Evolutionary conservation across 495 filamentous ascomycete genomes (phyloP), one percentile per base, ranked within the genome.

Genomic region (Aspergillus steynii): DNA sequence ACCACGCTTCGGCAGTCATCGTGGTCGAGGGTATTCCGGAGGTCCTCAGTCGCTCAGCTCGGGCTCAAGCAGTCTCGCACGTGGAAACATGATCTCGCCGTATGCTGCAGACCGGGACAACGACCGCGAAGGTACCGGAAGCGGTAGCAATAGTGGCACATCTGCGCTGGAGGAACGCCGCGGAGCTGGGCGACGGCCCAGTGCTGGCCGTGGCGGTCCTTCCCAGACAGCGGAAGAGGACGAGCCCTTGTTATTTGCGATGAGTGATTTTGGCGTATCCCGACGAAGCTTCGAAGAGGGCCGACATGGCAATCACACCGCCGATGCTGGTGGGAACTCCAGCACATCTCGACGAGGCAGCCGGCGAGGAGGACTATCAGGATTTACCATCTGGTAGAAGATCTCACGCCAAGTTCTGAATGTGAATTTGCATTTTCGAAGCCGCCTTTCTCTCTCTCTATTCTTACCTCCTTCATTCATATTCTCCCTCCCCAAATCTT

Each of bases 211-310:
- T 10, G 62, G 70, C 3, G 60, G 65, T 2, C 72, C 77, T 31
- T 72, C 76, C 1, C 72, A 76, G 26, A 63, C 69, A 50, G 64
- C 68, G 2, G 79, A 83, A 50, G 92, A 96, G 57, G 92, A 93
- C 20, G 92, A 96, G 72, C 89, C 89, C 29, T 74, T 96, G 9
- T 74, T 96, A 20, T 96, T 96, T 68, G 88, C 90, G 47, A 93
- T 96, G 90, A 93, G 89, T 59, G 92, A 96, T 66, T 85, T 95
- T 61, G 88, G 85, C 5, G 75, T 72, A 20, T 86, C 84, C 14
- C 83, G 90, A 54, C 82, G 89, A 57, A 93, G 91, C 64, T 73
- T 92, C 20, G 91, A 93, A 66, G 90, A 92, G 66, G 81, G 77
- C 20, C 67, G 85, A 56, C 82, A 81, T 29, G 77, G 80, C 25